A percentile compares a stretch with the other conserved stretches of the same genome.
Evolutionary conservation across 257 asterid genomes (phyloP).

Genomic region (Oldenlandia corymbosa): DNA sequence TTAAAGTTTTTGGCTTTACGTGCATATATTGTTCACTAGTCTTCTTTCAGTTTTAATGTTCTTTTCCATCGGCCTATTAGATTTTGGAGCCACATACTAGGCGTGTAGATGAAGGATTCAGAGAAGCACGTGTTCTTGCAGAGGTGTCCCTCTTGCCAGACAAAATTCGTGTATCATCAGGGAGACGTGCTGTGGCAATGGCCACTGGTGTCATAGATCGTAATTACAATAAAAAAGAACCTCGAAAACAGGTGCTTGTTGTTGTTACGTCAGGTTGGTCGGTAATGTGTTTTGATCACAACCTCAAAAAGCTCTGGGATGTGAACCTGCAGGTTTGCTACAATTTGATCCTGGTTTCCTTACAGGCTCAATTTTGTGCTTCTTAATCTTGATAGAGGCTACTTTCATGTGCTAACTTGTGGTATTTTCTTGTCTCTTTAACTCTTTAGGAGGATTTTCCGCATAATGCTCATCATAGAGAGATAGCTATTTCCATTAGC

Average conservation of each 20-base stretch:
- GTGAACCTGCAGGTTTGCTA: constrained; percentile 70
- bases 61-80: constrained; percentile 42
- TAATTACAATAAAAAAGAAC: constrained; percentile 56
- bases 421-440: constrained; percentile 17
- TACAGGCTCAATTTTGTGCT: neutral
- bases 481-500: constrained; percentile 76
- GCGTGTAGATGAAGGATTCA: constrained; percentile 91
- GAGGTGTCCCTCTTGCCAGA: constrained; percentile 90
- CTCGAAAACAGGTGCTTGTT: constrained; percentile 81
- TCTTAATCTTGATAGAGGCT: neutral
- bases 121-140: constrained; percentile 77
- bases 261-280: constrained; percentile 96
- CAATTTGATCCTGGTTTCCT: neutral
- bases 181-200: constrained; percentile 97
- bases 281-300: constrained; percentile 97
- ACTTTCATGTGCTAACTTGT: neutral
- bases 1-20: neutral
- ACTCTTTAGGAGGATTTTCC: constrained; percentile 81
- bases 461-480: constrained; percentile 94
- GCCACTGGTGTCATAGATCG: constrained; percentile 85
- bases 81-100: constrained; percentile 83
- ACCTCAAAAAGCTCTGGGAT: constrained; percentile 94
- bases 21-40: neutral
- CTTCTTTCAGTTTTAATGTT: neutral
- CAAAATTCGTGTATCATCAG: constrained; percentile 76